Conservation (phyloP, 2,329 filamentous ascomycete genomes). For the Ustilaginoidea virens region DNA sequence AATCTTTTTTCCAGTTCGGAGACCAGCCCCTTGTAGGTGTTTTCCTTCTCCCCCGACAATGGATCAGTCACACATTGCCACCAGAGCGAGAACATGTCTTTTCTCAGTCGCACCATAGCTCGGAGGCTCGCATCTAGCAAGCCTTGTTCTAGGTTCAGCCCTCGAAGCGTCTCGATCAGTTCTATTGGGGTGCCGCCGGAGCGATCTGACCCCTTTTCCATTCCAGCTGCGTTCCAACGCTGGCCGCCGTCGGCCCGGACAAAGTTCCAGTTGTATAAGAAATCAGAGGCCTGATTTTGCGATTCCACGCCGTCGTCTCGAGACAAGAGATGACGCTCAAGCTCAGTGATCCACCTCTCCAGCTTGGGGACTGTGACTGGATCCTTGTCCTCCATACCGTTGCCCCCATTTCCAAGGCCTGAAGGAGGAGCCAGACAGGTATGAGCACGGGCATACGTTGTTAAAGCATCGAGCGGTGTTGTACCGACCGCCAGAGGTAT, state of each 20-base stretch:
- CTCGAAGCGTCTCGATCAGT: slow-evolving; percentile 5
- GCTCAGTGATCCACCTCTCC: too few relatives aligned
- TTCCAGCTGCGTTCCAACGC: slow-evolving; percentile 11
- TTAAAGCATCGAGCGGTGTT: slow-evolving; percentile 21
- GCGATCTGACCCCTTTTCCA: slow-evolving; percentile 1
- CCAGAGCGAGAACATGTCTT: slow-evolving; percentile 26
- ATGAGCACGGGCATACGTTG: slow-evolving; percentile 22
- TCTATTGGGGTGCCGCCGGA: slow-evolving; percentile 1
- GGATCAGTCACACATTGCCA: slow-evolving; percentile 20
- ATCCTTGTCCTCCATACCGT: too few relatives aligned
- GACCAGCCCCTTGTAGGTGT: too few relatives aligned
- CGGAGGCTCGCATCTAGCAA: slow-evolving; percentile 10
- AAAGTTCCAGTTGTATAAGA: slow-evolving; percentile 16
- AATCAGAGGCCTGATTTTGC: slow-evolving; percentile 14
- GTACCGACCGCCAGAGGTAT: slow-evolving; percentile 17
- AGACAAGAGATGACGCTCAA: slow-evolving; percentile 13
- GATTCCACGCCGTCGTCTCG: slow-evolving; percentile 18
- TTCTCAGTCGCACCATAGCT: slow-evolving; percentile 12
- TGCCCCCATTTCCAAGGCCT: too few relatives aligned
- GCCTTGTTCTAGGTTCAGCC: slow-evolving; percentile 11
- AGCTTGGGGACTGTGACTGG: slow-evolving; percentile 8
- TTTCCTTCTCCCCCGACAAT: too few relatives aligned
- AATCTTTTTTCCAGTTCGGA: too few relatives aligned
- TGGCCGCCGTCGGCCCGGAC: slow-evolving; percentile 11
- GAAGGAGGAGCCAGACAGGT: too few relatives aligned